phyloP scores from a whole-genome alignment of 352 stramenopile species.

The Plasmopara viticola region DNA sequence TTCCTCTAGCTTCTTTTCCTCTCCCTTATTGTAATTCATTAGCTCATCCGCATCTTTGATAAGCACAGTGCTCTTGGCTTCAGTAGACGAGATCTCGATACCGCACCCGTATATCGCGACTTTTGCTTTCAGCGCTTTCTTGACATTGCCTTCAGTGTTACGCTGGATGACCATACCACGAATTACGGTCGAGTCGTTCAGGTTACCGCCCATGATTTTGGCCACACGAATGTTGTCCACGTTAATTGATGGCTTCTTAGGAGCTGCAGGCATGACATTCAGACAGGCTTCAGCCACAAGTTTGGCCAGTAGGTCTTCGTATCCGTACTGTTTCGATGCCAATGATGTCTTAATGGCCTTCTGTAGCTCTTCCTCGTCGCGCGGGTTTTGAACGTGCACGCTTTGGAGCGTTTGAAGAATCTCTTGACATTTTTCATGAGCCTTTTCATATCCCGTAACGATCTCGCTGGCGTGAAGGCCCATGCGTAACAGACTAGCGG shows the following conservation, averaged over 20 bases:
- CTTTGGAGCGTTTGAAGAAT: slow-evolving; percentile 89
- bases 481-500: slow-evolving; percentile 94
- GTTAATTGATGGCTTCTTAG: slow-evolving; percentile 88
- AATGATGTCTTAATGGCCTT: slow-evolving; percentile 92
- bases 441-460: slow-evolving; percentile 95
- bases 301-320: slow-evolving; percentile 90
- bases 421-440: slow-evolving; percentile 90
- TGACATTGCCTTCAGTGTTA: slow-evolving; percentile 90
- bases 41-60: slow-evolving; percentile 99
- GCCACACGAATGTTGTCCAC: slow-evolving; percentile 97
- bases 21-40: slow-evolving; percentile 99
- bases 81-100: slow-evolving; percentile 94
- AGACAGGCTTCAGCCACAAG: slow-evolving; percentile 95
- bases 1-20: slow-evolving; percentile 98
- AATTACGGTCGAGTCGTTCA: slow-evolving; percentile 94
- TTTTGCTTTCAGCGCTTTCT: slow-evolving; percentile 90
- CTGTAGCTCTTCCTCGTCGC: slow-evolving; percentile 81
- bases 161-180: slow-evolving; percentile 96
- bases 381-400: slow-evolving; percentile 69
- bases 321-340: slow-evolving; percentile 97
- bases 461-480: slow-evolving; percentile 98
- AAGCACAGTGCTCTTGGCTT: slow-evolving; percentile 99
- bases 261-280: slow-evolving; percentile 87
- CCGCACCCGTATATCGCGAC: slow-evolving; percentile 96
- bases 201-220: slow-evolving; percentile 96